These are phyloP conservation scores for Saccharomycopsis hybrid DNA, from an alignment of 1,139 yeast genomes.

Conservation along the genomic window DNA sequence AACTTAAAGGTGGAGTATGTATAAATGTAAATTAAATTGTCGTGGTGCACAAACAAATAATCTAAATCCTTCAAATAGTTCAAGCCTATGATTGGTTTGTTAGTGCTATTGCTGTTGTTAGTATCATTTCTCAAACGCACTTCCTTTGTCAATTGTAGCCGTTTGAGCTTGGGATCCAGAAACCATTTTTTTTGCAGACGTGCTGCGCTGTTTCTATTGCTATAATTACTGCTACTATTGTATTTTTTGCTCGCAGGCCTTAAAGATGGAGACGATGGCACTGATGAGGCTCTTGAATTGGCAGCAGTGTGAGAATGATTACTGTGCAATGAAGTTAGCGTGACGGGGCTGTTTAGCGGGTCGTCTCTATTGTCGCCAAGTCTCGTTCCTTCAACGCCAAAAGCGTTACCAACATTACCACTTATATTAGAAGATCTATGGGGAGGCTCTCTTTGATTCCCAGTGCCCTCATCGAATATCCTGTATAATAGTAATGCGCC, in stretches of 20 bases:
- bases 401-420: neutral
- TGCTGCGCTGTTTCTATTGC: neutral
- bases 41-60: constrained; percentile 29
- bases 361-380: constrained; percentile 1
- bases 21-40: constrained; percentile 25
- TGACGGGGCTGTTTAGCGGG: constrained; percentile 13
- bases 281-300: neutral
- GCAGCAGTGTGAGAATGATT: neutral
- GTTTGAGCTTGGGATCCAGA: neutral
- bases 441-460: neutral
- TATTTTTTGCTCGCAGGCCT: neutral
- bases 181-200: neutral
- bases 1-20: constrained; percentile 29
- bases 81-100: constrained; percentile 29
- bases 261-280: neutral
- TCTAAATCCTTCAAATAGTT: constrained; percentile 32
- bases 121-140: neutral
- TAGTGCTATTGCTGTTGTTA: no score
- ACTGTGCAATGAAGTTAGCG: constrained; percentile 4
- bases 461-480: neutral
- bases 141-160: neutral
- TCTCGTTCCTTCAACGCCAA: no score
- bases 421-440: constrained; percentile 8
- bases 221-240: neutral
- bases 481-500: constrained; percentile 22